Conservation (phyloP, 1,284 basidiomycete species). For the Taiwanofungus camphoratus region DNA sequence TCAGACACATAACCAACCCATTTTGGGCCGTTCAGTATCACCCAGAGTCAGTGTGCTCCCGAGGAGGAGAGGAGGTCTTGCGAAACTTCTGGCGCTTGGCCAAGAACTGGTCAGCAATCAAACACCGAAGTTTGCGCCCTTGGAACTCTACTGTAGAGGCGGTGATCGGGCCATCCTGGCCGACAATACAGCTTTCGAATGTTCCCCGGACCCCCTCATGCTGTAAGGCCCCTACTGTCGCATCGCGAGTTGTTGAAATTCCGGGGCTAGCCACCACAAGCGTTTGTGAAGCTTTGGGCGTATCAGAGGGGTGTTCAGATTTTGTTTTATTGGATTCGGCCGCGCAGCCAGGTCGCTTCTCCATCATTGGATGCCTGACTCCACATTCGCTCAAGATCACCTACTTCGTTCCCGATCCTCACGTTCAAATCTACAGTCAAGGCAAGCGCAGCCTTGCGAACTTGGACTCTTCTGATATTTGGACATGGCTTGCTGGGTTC, state of each 20-base stretch:
- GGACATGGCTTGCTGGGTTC: slow-evolving; percentile 68
- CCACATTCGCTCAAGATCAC: slow-evolving; percentile 50
- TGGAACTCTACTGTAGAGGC: slow-evolving; percentile 36
- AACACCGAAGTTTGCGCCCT: slow-evolving; percentile 31
- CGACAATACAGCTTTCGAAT: slow-evolving; percentile 22
- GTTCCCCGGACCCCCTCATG: slow-evolving; percentile 18
- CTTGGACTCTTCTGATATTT: slow-evolving; percentile 46
- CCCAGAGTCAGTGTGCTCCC: slow-evolving; percentile 77
- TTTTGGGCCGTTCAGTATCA: slow-evolving; percentile 97
- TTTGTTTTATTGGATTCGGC: slow-evolving; percentile 73
- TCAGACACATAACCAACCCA: slow-evolving; percentile 60
- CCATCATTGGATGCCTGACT: slow-evolving; percentile 58
- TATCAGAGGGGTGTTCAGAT: slow-evolving; percentile 47
- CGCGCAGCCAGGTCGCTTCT: slow-evolving; percentile 64
- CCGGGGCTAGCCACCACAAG: slow-evolving; percentile 36
- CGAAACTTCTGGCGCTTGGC: slow-evolving; percentile 69
- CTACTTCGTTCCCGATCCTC: slow-evolving; percentile 46
- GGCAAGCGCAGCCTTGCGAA: slow-evolving; percentile 15
- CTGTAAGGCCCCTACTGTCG: slow-evolving; percentile 24
- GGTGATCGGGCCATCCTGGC: slow-evolving; percentile 51
- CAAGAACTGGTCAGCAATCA: slow-evolving; percentile 42
- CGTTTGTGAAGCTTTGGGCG: slow-evolving; percentile 60
- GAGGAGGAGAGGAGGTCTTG: slow-evolving; percentile 58
- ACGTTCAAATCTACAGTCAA: slow-evolving; percentile 35
- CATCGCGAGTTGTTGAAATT: slow-evolving; percentile 36